A percentile compares a stretch with the other conserved stretches of the same genome.
Conservation (phyloP, 2,329 filamentous ascomycete species). For the Lecanicillium sp. region DNA sequence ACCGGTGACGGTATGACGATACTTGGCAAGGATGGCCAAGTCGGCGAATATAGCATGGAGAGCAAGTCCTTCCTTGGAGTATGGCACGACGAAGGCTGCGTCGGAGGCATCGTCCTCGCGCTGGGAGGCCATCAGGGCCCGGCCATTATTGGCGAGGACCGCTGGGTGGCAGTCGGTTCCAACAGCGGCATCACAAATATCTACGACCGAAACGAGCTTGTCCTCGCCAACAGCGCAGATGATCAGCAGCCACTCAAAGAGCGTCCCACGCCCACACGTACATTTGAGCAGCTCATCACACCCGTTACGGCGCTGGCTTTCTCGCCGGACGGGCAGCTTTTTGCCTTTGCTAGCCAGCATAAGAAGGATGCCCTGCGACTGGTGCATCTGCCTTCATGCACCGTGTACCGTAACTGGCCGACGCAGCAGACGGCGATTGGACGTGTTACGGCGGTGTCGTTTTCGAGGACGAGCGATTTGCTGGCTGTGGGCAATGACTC, state of each 20-base stretch:
- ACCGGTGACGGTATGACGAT: conserved; percentile 75
- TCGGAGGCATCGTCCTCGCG: conserved; percentile 74
- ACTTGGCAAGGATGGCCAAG: conserved; percentile 76
- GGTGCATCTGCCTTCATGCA: conserved; percentile 85
- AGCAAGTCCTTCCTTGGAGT: conserved; percentile 62
- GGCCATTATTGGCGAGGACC: conserved; percentile 60
- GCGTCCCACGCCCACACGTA: conserved; percentile 62
- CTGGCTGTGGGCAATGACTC: conserved; percentile 82
- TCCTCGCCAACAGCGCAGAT: conserved; percentile 25
- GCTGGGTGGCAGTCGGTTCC: conserved; percentile 84
- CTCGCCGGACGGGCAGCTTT: conserved; percentile 79
- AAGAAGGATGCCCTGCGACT: conserved; percentile 83
- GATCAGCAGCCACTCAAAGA: conserved; percentile 46
- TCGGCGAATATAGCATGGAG: conserved; percentile 78
- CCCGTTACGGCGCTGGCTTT: conserved; percentile 73
- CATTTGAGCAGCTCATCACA: conserved; percentile 81
- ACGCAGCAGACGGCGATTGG: conserved; percentile 84
- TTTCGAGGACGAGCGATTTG: conserved; percentile 56
- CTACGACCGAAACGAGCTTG: conserved; percentile 71
- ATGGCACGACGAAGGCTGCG: conserved; percentile 86
- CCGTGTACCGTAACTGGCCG: conserved; percentile 95
- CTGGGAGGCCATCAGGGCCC: conserved; percentile 64
- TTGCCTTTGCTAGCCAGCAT: conserved; percentile 78
- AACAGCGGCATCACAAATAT: conserved; percentile 85
- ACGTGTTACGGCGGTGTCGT: conserved; percentile 66